Evolutionary conservation across 2,329 filamentous ascomycete genomes (phyloP).

Genomic region (Aspergillus neoniger): DNA sequence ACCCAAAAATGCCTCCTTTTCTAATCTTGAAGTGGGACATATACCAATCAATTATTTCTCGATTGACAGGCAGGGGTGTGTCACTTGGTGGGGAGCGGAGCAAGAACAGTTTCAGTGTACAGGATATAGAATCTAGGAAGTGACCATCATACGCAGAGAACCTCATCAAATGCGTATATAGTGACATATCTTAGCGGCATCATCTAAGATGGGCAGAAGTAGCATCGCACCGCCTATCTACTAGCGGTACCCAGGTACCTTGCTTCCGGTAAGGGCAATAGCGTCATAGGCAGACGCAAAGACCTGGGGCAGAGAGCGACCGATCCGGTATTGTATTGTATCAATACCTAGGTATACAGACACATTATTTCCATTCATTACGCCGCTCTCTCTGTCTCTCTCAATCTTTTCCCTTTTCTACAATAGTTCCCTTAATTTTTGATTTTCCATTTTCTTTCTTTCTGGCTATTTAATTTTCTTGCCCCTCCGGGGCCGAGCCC

Average conservation of each 20-base stretch:
- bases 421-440: background rate
- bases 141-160: background rate
- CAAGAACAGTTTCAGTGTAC: too few species aligned
- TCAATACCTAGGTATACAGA: background rate
- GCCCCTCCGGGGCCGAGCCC: background rate
- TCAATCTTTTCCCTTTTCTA: background rate
- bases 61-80: background rate
- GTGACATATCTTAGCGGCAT: background rate
- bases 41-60: background rate
- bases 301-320: background rate
- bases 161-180: background rate
- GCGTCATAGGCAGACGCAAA: slow-evolving; percentile 4
- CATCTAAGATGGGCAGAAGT: background rate
- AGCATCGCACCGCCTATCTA: background rate
- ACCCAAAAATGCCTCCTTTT: background rate
- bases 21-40: background rate
- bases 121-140: background rate
- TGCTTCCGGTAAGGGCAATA: slow-evolving; percentile 12
- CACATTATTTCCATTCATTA: background rate
- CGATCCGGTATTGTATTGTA: background rate
- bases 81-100: background rate
- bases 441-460: background rate
- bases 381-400: background rate
- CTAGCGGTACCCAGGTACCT: slow-evolving; percentile 8
- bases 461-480: background rate